Evolutionary conservation across 2,329 filamentous ascomycete species (phyloP), one percentile per base, ranked within the genome.

Genomic region (Aspergillus tamarii): DNA sequence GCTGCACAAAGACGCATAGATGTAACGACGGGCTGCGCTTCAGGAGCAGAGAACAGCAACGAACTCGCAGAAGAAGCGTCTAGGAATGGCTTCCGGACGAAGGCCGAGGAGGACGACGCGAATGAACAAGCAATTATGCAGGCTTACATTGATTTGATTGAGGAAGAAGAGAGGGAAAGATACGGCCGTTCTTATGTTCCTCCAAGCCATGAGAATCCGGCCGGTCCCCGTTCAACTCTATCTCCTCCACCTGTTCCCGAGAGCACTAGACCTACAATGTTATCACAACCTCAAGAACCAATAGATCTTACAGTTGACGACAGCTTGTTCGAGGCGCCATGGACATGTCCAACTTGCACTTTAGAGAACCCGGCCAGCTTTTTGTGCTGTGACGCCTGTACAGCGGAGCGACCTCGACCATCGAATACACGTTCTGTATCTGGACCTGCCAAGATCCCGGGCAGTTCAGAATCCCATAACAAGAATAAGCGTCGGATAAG

Each of bases 61-160:
- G 86, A 89, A 72, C 87, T 94, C 23, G 84, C 84, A 4, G 85
- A 88, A 54, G 85, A 91, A 43, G 90, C 89, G 43, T 88, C 87
- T 7, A 83, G 83, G 62, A 90, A 90, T 67, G 92, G 93, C 0
- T 94, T 96, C 80, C 87, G 85, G 64, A 97, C 93, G 0, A 87
- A 91, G 72, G 93, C 92, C 0, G 92, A 96, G 68, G 91, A 96
- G 75, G 93, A 97, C 61, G 90, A 93, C 69, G 94, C 93, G 4
- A 96, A 97, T 70, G 92, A 97, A 61, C 84, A 87, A 28, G 94
- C 94, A 6, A 96, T 97, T 65, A 88, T 93, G 59, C 88, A 94
- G 72, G 93, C 93, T 0, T 82, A 96, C 36, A 93, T 92, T 81
- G 94, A 97, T 72, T 82, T 97, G 21, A 90, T 95, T 30, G 91